Evolutionary conservation across 2,329 filamentous ascomycete species (phyloP).

Genomic region (Fusarium napiforme): DNA sequence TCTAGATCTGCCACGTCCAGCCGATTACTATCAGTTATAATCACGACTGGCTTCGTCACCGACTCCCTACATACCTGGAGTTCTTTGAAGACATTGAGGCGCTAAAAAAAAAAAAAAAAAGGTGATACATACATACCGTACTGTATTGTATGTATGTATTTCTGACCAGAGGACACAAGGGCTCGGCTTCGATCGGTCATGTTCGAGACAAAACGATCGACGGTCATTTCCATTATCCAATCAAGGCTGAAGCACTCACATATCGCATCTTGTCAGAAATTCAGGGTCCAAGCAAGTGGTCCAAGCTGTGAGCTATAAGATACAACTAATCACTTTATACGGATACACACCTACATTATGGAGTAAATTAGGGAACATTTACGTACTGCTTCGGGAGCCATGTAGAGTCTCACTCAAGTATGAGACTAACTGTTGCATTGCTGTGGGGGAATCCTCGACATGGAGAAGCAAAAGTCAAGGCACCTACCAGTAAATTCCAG

Average conservation of each 20-base stretch:
- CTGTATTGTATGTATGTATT: not conserved
- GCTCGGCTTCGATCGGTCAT: constrained; percentile 10
- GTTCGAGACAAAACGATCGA: constrained; percentile 28
- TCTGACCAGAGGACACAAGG: constrained; percentile 4
- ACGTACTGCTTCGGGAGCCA: constrained; percentile 16
- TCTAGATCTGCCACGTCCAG: constrained; percentile 4
- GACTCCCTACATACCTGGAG: constrained; percentile 11
- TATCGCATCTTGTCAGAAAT: constrained; percentile 26
- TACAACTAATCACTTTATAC: constrained; percentile 12
- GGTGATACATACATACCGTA: no score
- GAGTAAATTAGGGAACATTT: constrained; percentile 1
- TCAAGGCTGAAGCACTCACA: constrained; percentile 11
- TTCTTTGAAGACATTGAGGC: not conserved
- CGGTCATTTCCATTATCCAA: constrained; percentile 4
- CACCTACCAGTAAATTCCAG: not conserved
- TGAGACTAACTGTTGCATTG: not conserved
- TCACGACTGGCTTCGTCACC: constrained; percentile 17
- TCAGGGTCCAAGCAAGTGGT: constrained; percentile 36
- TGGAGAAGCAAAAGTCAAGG: constrained; percentile 1
- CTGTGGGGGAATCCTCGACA: not conserved
- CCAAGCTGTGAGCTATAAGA: constrained; percentile 29
- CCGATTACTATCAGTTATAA: constrained; percentile 3
- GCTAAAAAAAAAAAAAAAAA: not conserved
- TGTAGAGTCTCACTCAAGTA: constrained; percentile 2
- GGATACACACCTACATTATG: not conserved